Conservation (phyloP, 202 grass and related monocot genomes). For the Cymbopogon flexuosus region DNA sequence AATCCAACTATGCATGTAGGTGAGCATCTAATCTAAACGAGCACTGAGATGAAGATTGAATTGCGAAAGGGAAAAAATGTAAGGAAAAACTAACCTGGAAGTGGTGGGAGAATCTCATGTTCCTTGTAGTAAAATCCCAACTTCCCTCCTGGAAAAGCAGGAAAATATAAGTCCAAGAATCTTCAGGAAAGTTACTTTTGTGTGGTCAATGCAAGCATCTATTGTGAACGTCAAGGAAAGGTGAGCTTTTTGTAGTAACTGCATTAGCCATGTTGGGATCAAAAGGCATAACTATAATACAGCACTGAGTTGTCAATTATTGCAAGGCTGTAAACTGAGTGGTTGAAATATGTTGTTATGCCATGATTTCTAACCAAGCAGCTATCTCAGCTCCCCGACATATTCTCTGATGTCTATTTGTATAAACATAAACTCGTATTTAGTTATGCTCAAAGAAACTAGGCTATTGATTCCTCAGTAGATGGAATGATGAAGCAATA, state of each 20-base stretch:
- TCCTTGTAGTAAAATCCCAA: constrained; percentile 80
- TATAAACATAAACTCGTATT: not conserved
- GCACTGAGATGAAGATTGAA: not conserved
- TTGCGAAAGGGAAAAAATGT: not conserved
- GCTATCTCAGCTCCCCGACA: not conserved
- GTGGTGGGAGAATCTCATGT: constrained; percentile 71
- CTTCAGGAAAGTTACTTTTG: constrained; percentile 13
- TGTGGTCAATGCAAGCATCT: constrained; percentile 28
- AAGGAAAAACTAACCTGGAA: constrained; percentile 44
- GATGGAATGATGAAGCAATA: not conserved
- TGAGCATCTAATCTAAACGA: not conserved
- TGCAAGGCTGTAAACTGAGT: not conserved
- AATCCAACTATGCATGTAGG: constrained; percentile 44
- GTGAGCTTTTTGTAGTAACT: not conserved
- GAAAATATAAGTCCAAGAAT: constrained; percentile 6
- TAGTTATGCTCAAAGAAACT: not conserved
- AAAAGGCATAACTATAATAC: not conserved
- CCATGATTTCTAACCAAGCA: not conserved
- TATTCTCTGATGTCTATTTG: not conserved
- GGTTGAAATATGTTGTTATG: not conserved
- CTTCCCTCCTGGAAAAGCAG: constrained; percentile 37
- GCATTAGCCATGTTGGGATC: constrained; percentile 11
- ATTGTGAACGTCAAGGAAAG: constrained; percentile 15
- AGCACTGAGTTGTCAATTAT: not conserved
- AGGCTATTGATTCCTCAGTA: not conserved